Base-by-base conservation (phyloP, 345 rosid species). In the Populus euphratica region DNA sequence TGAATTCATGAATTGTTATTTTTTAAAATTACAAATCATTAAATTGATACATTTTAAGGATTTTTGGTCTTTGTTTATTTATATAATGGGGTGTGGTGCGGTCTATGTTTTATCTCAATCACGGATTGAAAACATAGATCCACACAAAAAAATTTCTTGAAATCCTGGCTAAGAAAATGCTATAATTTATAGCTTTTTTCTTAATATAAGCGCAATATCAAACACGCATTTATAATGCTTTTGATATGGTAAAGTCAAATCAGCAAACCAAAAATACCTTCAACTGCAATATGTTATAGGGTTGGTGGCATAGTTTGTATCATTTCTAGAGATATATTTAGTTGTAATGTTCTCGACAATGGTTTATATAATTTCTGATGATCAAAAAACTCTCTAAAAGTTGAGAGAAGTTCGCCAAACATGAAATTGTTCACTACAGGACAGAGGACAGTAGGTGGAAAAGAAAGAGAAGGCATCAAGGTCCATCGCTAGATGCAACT, bases 401-500 rank as follows among this genome's bases (percentile, higher is more conserved):
- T 69, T 17, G 1, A 41, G 63, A 59, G 47, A 41, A n/a, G 52
- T 41, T 56, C 67, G 67, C 41, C 73, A 16, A 43, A 79, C 56
- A 62, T 70, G 77, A 23, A 56, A 49, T 3, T 25, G 16, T 38
- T 68, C 70, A 69, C 67, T 6, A 83, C 50, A 77, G 73, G 83
- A 82, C 81, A 87, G 52, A 75, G 41, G 31, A 73, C 50, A 75
- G 43, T 66, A 50, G 80, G 84, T 78, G 80, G 85, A 71, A 72
- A 72, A 62, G 70, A 39, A 44, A 43, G 63, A 74, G 75, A 76
- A 65, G 82, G 83, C 89, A 87, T 59, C 20, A 66, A 79, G 83
- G 85, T 78, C 89, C 89, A 87, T 83, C 67, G 71, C 27, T 35
- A 78, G 77, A 86, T 82, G 89, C 91, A 89, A 84, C 84, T 88